These are phyloP conservation scores for Acacia acuminata DNA, from an alignment of 306 rosid genomes.

Conservation along the genomic window DNA sequence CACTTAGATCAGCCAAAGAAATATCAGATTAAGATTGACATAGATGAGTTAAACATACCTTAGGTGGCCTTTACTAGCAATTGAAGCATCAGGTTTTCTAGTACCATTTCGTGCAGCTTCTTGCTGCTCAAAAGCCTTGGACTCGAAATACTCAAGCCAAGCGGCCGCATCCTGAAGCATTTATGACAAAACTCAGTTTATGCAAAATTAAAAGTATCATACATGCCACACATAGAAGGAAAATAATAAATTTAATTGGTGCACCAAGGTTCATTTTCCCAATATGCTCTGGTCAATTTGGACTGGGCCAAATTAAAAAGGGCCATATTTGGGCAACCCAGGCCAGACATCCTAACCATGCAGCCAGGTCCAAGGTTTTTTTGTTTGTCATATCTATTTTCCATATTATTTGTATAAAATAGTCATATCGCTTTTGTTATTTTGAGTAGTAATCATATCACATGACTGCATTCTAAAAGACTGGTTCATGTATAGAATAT, in stretches of 20 bases:
- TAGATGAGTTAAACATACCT: constrained; percentile 55
- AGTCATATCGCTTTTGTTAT: not conserved
- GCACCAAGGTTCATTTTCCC: not conserved
- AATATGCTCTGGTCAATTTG: not conserved
- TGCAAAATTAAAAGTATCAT: not conserved
- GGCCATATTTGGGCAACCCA: not conserved
- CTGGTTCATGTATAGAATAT: not conserved
- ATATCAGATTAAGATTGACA: constrained; percentile 16
- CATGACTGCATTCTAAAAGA: not conserved
- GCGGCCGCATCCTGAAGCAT: constrained; percentile 94
- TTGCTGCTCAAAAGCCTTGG: constrained; percentile 99
- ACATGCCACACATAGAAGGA: not conserved
- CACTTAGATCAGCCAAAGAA: constrained; percentile 13
- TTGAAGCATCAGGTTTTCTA: constrained; percentile 93
- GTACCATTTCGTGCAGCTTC: constrained; percentile 99
- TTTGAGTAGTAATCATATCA: not conserved
- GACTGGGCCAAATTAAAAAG: not conserved
- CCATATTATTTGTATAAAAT: not conserved
- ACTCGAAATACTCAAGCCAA: constrained; percentile 98
- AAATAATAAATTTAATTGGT: not conserved
- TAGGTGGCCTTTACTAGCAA: constrained; percentile 98
- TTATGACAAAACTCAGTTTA: constrained; percentile 27
- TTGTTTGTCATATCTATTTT: not conserved
- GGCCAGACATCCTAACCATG: not conserved
- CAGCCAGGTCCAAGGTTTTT: not conserved